Base-by-base conservation (phyloP, 2,329 filamentous ascomycete species). In the Fusarium fujikuroi region DNA sequence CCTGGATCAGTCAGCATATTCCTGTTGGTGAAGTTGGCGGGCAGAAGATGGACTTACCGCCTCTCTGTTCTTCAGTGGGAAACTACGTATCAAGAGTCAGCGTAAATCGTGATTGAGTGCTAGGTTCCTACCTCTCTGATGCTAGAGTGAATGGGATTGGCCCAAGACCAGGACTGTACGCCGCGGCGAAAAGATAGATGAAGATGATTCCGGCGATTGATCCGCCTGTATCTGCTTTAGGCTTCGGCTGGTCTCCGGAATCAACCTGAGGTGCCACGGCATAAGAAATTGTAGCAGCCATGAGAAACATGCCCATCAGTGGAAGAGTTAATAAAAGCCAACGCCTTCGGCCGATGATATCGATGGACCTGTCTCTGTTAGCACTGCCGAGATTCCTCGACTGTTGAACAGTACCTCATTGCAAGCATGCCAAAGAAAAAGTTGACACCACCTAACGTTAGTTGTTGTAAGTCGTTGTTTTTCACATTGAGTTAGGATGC, bases 81-180 rank as follows among this genome's bases (percentile, higher is more conserved):
- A 88, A 54, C 84, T 84, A 8, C 2, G 37, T 0, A 2, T 1
- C 14, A 9, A 63, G 16, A 71, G 53, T 8, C 7, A 15, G 5
- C 2, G 4, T 7, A 15, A 18, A 18, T 18, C 4, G 4, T 2
- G 9, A n/a, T 19, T 1, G 1, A 7, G 3, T 5, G 30, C 12
- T 18, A 4, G 6, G 1, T 3, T 23, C 49, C 0, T n/a, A 69
- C 69, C 69, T 72, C 72, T 87, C 86, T 7, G 85, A 85, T 18
- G 85, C 86, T 23, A 87, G 79, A 4, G 85, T 87, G 53, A 87
- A 87, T 1, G 85, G 84, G 16, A 87, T 86, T 0, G 86, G 86
- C 1, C 70, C 85, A 67, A 81, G 50, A 15, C 77, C 77, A 11
- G 84, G 84, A 3, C 83, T 84, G 69, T 86, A 86, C 3, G 79